Percentiles rank a stretch among this genome's conserved stretches.
Evolutionary conservation across 2,329 filamentous ascomycete species (phyloP).

Genomic region (Claviceps humidiphila): DNA sequence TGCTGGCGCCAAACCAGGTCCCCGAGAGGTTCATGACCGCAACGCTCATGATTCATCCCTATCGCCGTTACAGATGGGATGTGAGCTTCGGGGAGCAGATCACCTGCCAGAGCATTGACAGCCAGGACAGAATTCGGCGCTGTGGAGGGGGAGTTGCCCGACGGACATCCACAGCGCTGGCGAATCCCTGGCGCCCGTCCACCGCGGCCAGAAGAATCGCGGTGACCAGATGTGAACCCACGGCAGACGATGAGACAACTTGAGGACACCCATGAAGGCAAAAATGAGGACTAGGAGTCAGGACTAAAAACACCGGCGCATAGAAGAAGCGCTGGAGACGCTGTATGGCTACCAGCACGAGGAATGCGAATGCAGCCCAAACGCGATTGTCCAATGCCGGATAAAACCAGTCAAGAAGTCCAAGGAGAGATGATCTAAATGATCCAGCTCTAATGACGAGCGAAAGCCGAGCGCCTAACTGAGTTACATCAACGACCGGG

Average conservation of each 20-base stretch:
- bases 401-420: slow-evolving; percentile 52
- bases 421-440: slow-evolving; percentile 51
- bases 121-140: slow-evolving; percentile 88
- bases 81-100: slow-evolving; percentile 58
- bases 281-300: slow-evolving; percentile 46
- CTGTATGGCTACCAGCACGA: slow-evolving; percentile 56
- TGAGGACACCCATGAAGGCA: slow-evolving; percentile 32
- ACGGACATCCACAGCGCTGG: slow-evolving; percentile 48
- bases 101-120: slow-evolving; percentile 63
- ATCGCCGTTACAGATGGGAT: slow-evolving; percentile 61
- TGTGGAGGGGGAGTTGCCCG: slow-evolving; percentile 76
- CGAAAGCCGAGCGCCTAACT: slow-evolving; percentile 90
- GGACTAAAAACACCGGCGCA: slow-evolving; percentile 56
- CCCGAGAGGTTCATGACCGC: slow-evolving; percentile 70
- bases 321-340: slow-evolving; percentile 59
- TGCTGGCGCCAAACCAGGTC: slow-evolving; percentile 75
- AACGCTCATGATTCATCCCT: slow-evolving; percentile 54
- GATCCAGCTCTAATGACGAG: slow-evolving; percentile 68
- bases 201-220: slow-evolving; percentile 23
- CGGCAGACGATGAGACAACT: slow-evolving; percentile 27
- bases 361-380: slow-evolving; percentile 63
- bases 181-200: slow-evolving; percentile 16
- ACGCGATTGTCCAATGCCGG: slow-evolving; percentile 65
- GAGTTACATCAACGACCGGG: slow-evolving; percentile 87
- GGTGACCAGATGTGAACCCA: slow-evolving; percentile 49